A percentile compares a stretch with the other conserved stretches of the same genome.
phyloP scores from a whole-genome alignment of 208 protist genomes.

The Crithidia bombi region DNA sequence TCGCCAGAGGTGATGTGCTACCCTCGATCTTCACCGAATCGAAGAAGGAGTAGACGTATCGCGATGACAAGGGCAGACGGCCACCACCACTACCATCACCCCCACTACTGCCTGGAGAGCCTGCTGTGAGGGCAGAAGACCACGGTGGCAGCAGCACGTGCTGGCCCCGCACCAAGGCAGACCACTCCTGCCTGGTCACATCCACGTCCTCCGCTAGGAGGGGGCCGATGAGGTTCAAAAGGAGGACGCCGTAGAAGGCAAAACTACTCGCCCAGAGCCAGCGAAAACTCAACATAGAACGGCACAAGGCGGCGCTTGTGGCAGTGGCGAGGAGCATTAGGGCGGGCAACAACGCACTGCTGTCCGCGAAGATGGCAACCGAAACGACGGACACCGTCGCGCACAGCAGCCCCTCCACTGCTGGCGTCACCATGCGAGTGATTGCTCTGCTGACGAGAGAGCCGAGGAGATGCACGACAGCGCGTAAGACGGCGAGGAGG shows the following conservation, averaged over 20 bases:
- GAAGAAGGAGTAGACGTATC: conserved; percentile 26
- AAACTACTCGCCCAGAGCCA: conserved; percentile 34
- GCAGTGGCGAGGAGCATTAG: conserved; percentile 17
- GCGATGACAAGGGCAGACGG: neutral
- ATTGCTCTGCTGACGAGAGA: neutral
- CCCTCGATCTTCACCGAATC: conserved; percentile 22
- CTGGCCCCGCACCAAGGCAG: conserved; percentile 24
- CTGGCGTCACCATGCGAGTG: neutral
- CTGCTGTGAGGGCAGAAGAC: neutral
- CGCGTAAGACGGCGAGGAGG: conserved; percentile 8
- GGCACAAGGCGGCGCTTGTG: conserved; percentile 27
- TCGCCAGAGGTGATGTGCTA: conserved; percentile 6
- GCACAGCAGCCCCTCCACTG: neutral
- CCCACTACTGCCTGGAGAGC: no score
- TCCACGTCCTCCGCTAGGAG: conserved; percentile 24
- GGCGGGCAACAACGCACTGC: conserved; percentile 28
- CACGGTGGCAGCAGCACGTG: conserved; percentile 16
- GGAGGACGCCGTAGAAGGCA: conserved; percentile 10
- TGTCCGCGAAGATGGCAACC: conserved; percentile 14
- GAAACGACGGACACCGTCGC: neutral
- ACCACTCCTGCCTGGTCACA: conserved; percentile 3
- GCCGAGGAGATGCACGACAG: conserved; percentile 8
- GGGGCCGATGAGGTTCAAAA: conserved; percentile 22
- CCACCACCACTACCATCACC: neutral
- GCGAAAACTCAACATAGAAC: conserved; percentile 39